Base-by-base conservation (phyloP, 1,284 basidiomycete species). In the Ceratorhiza oryzae-sativae region DNA sequence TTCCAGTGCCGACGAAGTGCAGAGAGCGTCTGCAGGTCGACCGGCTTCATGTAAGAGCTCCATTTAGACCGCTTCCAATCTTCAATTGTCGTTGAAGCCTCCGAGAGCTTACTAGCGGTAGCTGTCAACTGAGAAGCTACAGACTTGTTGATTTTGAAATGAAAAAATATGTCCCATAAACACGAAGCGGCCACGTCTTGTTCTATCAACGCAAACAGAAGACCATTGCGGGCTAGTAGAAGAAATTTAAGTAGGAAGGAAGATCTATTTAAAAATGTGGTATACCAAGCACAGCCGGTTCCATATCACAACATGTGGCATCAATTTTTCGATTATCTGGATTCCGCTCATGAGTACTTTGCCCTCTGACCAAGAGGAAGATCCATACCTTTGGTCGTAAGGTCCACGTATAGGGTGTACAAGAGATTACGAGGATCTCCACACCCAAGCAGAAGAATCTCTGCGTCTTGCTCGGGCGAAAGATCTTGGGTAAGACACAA, bases 241-340 rank as follows among this genome's bases (percentile, higher is more conserved):
- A 32, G n/a, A n/a, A n/a, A n/a, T n/a, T n/a, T n/a, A n/a, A n/a
- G n/a, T n/a, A n/a, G n/a, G n/a, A n/a, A n/a, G n/a, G n/a, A n/a
- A n/a, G n/a, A n/a, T n/a, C n/a, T n/a, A n/a, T n/a, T n/a, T n/a
- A n/a, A n/a, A n/a, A n/a, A n/a, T 15, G 12, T 36, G 30, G 27
- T 25, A 71, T 77, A 87, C 88, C 87, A 18, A 89, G 77, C 0
- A 88, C 79, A 0, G 83, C 88, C 1, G 86, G 83, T 46, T 90
- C 87, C 15, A 81, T 75, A 77, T 89, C 88, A 71, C 85, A 86
- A 71, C 87, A 89, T 0, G 88, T 89, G 71, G 89, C 81, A 74
- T 89, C 87, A 13, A 88, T 75, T 12, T 73, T 78, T 20, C 85
- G 82, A 6, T 76, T 67, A 27, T 73, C 82, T 84, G 27, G 25